phyloP scores from a whole-genome alignment of 2,329 filamentous ascomycete genomes.

The Didymella segeticola region DNA sequence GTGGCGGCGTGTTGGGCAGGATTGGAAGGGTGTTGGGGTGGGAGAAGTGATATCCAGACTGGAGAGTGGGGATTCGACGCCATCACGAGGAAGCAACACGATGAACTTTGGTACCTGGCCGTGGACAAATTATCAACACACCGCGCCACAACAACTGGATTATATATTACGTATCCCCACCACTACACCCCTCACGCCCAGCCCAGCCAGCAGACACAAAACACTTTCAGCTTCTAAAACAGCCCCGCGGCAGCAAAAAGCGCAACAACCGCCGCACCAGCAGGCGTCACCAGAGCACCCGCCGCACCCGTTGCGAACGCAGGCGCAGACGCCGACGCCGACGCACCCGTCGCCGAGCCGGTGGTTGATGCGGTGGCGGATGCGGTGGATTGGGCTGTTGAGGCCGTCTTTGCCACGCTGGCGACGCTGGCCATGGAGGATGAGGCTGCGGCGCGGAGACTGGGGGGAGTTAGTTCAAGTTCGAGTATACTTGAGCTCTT shows the following conservation, averaged over 20 bases:
- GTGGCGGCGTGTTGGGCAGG: too few relatives aligned
- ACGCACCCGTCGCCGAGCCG: slow-evolving; percentile 13
- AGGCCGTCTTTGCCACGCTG: slow-evolving; percentile 28
- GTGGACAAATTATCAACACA: too few relatives aligned
- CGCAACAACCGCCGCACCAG: slow-evolving; percentile 37
- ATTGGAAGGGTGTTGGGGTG: too few relatives aligned
- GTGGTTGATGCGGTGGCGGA: slow-evolving; percentile 13
- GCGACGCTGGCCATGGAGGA: slow-evolving; percentile 26
- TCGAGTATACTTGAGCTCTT: too few relatives aligned
- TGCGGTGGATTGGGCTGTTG: slow-evolving; percentile 13
- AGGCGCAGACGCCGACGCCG: slow-evolving; percentile 14
- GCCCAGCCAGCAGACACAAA: not conserved
- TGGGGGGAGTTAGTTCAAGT: not conserved
- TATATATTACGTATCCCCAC: slow-evolving; percentile 13
- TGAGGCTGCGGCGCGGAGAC: slow-evolving; percentile 29
- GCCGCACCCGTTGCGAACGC: slow-evolving; percentile 31
- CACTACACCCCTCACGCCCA: not conserved
- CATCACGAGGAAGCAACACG: too few relatives aligned
- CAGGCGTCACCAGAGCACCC: slow-evolving; percentile 10
- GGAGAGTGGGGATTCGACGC: too few relatives aligned
- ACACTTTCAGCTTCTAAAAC: slow-evolving; percentile 18
- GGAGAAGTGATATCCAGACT: too few relatives aligned
- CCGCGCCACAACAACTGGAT: too few relatives aligned
- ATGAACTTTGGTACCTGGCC: too few relatives aligned
- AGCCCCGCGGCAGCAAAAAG: slow-evolving; percentile 25